Evolutionary conservation across 495 filamentous ascomycete genomes (phyloP).

Genomic region (Emericellopsis terricola): DNA sequence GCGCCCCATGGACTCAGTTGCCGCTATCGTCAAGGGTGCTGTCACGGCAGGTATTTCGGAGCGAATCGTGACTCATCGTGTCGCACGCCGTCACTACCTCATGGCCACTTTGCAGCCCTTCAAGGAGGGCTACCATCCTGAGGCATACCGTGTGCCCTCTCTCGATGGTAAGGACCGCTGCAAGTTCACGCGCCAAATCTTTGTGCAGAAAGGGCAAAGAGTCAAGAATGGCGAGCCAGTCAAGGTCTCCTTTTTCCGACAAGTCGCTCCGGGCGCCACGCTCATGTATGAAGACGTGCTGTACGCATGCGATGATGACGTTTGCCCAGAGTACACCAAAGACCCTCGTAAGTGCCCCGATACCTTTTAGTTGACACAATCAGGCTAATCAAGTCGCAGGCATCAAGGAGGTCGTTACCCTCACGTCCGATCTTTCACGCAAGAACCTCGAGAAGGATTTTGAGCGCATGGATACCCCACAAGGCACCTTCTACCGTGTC

Average conservation of each 20-base stretch:
- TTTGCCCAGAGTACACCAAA: conserved; percentile 97
- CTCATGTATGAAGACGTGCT: conserved; percentile 99
- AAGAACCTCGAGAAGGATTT: conserved; percentile 99
- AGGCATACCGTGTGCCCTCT: conserved; percentile 91
- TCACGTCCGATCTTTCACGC: conserved; percentile 88
- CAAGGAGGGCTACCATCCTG: conserved; percentile 96
- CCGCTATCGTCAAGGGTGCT: conserved; percentile 60
- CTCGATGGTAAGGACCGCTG: conserved; percentile 94
- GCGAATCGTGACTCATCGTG: conserved; percentile 86
- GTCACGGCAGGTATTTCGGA: conserved; percentile 89
- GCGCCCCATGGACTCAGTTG: conserved; percentile 60
- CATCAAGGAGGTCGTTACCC: conserved; percentile 97
- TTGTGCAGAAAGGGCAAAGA: conserved; percentile 95
- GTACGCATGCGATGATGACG: conserved; percentile 95
- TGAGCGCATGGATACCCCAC: conserved; percentile 97
- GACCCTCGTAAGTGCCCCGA: conserved; percentile 71
- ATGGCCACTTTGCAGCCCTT: conserved; percentile 98
- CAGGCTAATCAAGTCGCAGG: conserved; percentile 28
- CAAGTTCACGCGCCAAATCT: conserved; percentile 98
- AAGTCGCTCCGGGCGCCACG: conserved; percentile 91
- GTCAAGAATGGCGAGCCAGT: conserved; percentile 98
- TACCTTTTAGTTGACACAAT: neutral
- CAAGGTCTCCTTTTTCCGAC: conserved; percentile 96
- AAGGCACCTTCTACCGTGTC: conserved; percentile 92
- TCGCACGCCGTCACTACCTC: conserved; percentile 95